phyloP scores from a whole-genome alignment of 2,329 filamentous ascomycete genomes.

The Penicillium sp. region DNA sequence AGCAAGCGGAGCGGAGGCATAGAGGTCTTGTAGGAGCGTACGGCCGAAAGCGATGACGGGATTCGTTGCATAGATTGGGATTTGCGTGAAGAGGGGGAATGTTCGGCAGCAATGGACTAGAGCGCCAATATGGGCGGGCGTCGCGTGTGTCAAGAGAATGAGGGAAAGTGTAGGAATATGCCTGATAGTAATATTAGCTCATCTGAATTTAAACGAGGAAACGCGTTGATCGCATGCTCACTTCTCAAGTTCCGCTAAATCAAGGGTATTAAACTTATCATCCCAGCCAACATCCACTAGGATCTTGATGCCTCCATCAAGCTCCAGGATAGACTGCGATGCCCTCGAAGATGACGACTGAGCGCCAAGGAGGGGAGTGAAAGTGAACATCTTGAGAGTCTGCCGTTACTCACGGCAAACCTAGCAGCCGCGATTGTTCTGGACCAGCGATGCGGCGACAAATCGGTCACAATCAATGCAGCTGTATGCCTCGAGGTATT shows the following conservation, averaged over 20 bases:
- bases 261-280: slow-evolving; percentile 77
- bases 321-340: slow-evolving; percentile 92
- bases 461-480: not conserved
- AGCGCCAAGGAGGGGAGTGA: slow-evolving; percentile 87
- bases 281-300: slow-evolving; percentile 96
- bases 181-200: slow-evolving; percentile 48
- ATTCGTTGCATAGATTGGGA: slow-evolving; percentile 90
- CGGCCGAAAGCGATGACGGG: slow-evolving; percentile 92
- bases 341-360: slow-evolving; percentile 76
- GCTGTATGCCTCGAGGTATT: not conserved
- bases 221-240: slow-evolving; percentile 46
- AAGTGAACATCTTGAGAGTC: slow-evolving; percentile 76
- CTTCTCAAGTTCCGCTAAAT: slow-evolving; percentile 88
- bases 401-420: slow-evolving; percentile 13
- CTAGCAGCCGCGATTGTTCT: slow-evolving; percentile 7
- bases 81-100: slow-evolving; percentile 84
- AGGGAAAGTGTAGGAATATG: slow-evolving; percentile 89
- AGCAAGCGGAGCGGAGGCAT: slow-evolving; percentile 83
- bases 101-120: slow-evolving; percentile 97
- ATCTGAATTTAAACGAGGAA: slow-evolving; percentile 2
- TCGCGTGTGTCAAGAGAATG: slow-evolving; percentile 92
- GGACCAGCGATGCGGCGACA: not conserved
- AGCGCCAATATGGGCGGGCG: slow-evolving; percentile 84
- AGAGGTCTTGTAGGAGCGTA: slow-evolving; percentile 87
- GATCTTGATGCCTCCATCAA: slow-evolving; percentile 95